phyloP scores from a whole-genome alignment of 2,329 filamentous ascomycete species.

The Teratosphaeria gauchensis region DNA sequence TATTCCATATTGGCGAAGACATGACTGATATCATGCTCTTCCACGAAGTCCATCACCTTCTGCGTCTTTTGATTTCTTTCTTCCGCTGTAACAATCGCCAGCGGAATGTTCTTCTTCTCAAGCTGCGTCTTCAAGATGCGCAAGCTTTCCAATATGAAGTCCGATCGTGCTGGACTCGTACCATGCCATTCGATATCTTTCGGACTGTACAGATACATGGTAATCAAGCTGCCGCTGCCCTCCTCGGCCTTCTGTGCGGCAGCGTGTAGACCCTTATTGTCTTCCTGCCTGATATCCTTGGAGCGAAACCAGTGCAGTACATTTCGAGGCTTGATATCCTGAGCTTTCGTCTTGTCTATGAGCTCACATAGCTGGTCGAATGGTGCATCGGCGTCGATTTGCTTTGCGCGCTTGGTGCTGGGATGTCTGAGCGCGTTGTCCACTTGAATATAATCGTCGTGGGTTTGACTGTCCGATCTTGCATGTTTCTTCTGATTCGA shows the following conservation, averaged over 20 bases:
- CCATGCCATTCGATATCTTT: constrained; percentile 43
- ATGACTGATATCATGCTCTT: constrained; percentile 36
- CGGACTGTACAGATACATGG: constrained; percentile 38
- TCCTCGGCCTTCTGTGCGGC: constrained; percentile 38
- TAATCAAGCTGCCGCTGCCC: constrained; percentile 33
- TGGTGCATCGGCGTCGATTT: constrained; percentile 37
- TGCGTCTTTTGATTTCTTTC: constrained; percentile 34
- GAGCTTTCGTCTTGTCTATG: constrained; percentile 29
- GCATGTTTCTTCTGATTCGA: constrained; percentile 9
- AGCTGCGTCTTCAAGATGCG: constrained; percentile 37
- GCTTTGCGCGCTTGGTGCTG: constrained; percentile 40
- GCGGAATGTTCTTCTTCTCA: constrained; percentile 39
- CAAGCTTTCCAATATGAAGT: constrained; percentile 40
- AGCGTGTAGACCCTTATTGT: constrained; percentile 39
- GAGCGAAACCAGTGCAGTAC: constrained; percentile 44
- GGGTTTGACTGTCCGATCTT: constrained; percentile 5
- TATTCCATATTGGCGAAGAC: constrained; percentile 61
- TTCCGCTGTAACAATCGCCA: constrained; percentile 36
- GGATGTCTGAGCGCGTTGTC: constrained; percentile 31
- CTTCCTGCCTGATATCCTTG: constrained; percentile 41
- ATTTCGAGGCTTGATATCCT: constrained; percentile 29
- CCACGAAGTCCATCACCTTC: constrained; percentile 34
- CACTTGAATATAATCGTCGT: constrained; percentile 7
- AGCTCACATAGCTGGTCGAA: constrained; percentile 33
- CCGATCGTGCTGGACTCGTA: constrained; percentile 38